phyloP scores from a whole-genome alignment of 1,284 basidiomycete species.

The Gomphus bonarii region DNA sequence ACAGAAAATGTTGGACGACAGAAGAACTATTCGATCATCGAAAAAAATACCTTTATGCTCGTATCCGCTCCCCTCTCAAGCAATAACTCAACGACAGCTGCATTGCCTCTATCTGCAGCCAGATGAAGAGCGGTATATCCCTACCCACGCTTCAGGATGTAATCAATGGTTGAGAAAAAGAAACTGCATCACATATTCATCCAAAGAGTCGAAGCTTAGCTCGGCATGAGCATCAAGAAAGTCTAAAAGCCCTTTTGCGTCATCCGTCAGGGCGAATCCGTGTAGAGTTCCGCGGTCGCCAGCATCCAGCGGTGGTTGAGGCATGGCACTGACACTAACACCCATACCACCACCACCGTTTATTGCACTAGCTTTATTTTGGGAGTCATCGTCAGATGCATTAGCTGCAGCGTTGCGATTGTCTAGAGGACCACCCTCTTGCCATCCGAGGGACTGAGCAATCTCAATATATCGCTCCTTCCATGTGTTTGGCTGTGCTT shows the following conservation, averaged over 20 bases:
- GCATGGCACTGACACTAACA: constrained; percentile 51
- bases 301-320: constrained; percentile 14
- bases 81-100: constrained; percentile 45
- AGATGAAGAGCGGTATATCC: constrained; percentile 82
- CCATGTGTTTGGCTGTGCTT: constrained; percentile 33
- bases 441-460: constrained; percentile 63
- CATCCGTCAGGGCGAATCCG: constrained; percentile 50
- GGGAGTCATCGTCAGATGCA: constrained; percentile 21
- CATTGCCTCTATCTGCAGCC: constrained; percentile 71
- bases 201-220: constrained; percentile 33
- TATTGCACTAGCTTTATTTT: constrained; percentile 18
- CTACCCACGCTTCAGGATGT: constrained; percentile 28
- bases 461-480: constrained; percentile 56
- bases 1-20: constrained; percentile 6
- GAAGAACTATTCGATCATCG: background rate
- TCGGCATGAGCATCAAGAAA: constrained; percentile 35
- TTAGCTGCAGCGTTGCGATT: constrained; percentile 21
- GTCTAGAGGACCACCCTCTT: constrained; percentile 23
- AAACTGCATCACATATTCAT: constrained; percentile 49
- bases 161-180: background rate
- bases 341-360: constrained; percentile 40
- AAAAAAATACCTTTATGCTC: constrained; percentile 41
- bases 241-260: constrained; percentile 34
- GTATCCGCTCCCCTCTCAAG: constrained; percentile 58
- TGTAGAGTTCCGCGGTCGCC: constrained; percentile 23